A percentile compares a stretch with the other conserved stretches of the same genome.
These are phyloP conservation scores for Dryas octopetala DNA, from an alignment of 306 rosid species.

Conservation along the genomic window DNA sequence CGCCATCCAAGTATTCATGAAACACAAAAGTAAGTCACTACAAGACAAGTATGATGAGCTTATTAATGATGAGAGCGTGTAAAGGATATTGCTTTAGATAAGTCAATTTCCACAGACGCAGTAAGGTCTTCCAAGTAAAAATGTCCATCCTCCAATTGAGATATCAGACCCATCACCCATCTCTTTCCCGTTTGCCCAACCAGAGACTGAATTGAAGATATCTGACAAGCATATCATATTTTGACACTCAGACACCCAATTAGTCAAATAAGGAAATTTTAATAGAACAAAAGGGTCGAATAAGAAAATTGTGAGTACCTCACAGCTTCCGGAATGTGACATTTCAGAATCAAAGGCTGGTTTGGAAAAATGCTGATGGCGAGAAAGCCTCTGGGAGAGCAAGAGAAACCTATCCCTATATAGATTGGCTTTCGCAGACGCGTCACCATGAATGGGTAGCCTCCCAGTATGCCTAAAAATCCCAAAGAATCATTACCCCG, in stretches of 20 bases:
- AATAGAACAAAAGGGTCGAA: not conserved
- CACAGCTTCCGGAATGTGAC: constrained; percentile 77
- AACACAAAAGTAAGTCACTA: not conserved
- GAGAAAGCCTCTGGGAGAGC: constrained; percentile 79
- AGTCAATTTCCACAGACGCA: constrained; percentile 71
- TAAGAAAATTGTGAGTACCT: constrained; percentile 44
- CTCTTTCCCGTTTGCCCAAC: constrained; percentile 78
- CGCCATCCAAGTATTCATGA: too few species aligned
- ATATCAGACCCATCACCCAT: constrained; percentile 91
- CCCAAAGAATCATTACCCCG: too few species aligned
- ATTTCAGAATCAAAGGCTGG: constrained; percentile 71
- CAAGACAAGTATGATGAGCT: not conserved
- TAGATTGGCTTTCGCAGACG: constrained; percentile 64
- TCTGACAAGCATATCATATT: constrained; percentile 43
- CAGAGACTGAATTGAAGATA: constrained; percentile 93
- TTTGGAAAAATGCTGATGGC: constrained; percentile 75
- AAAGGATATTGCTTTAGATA: constrained; percentile 86
- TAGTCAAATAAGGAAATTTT: not conserved
- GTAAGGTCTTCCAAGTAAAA: constrained; percentile 85
- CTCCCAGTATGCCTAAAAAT: constrained; percentile 52
- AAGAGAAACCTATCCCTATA: constrained; percentile 76
- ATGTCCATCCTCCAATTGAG: constrained; percentile 87
- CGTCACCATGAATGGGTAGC: constrained; percentile 75
- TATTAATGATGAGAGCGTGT: not conserved
- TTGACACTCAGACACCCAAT: not conserved